These are phyloP conservation scores for Chaetoceros tenuissimus DNA, from an alignment of 108 stramenopile genomes.

Conservation along the genomic window DNA sequence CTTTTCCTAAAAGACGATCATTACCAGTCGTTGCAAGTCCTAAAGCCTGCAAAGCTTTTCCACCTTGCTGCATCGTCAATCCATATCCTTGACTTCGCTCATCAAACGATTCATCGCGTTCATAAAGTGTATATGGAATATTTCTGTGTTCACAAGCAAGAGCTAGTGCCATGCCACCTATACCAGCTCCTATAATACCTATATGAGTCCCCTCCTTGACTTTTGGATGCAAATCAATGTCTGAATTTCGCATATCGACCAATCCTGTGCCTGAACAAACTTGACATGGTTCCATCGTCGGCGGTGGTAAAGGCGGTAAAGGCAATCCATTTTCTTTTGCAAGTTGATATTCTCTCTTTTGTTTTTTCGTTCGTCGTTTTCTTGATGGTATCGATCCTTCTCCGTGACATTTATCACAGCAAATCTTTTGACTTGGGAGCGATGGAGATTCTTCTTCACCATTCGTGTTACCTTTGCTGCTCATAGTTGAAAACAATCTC, in stretches of 20 bases:
- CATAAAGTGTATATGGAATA: slow-evolving; percentile 61
- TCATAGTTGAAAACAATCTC: no score
- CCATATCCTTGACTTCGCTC: slow-evolving; percentile 80
- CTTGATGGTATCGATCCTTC: not conserved
- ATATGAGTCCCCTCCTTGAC: slow-evolving; percentile 11
- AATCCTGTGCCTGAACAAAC: not conserved
- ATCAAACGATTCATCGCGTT: slow-evolving; percentile 61
- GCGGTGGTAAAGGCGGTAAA: not conserved
- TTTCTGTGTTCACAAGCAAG: slow-evolving; percentile 68
- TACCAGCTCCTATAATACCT: slow-evolving; percentile 76
- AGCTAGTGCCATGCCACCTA: slow-evolving; percentile 77
- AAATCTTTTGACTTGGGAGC: no score
- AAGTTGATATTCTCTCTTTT: not conserved
- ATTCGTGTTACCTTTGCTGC: no score
- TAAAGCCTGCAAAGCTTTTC: slow-evolving; percentile 51
- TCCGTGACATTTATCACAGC: not conserved
- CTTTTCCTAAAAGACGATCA: slow-evolving; percentile 7
- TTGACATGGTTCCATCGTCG: not conserved
- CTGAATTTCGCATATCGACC: not conserved
- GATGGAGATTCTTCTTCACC: no score
- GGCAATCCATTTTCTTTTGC: not conserved
- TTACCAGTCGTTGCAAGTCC: slow-evolving; percentile 31
- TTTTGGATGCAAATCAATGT: not conserved
- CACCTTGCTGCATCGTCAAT: slow-evolving; percentile 86
- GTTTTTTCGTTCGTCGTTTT: not conserved